Percentiles rank a stretch among this genome's conserved stretches.
phyloP scores from a whole-genome alignment of 495 filamentous ascomycete genomes.

The Bacidia rubella region DNA sequence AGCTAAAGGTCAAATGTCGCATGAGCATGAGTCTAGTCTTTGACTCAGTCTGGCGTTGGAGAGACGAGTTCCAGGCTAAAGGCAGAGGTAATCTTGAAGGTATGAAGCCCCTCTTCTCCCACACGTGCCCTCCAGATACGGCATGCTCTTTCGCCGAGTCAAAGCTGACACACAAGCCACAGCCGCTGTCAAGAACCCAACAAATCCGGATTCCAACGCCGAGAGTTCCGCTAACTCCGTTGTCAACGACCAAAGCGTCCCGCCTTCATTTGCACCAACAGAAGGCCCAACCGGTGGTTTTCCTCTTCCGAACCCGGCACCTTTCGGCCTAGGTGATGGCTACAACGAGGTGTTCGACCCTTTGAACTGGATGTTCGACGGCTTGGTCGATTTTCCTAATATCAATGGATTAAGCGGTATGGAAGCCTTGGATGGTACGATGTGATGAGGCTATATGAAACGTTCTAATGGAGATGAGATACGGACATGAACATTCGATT shows the following conservation, averaged over 20 bases:
- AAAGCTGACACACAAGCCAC: too few species aligned
- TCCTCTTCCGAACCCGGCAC: background rate
- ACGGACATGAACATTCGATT: too few species aligned
- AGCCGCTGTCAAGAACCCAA: conserved; percentile 73
- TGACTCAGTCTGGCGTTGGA: conserved; percentile 88
- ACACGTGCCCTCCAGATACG: conserved; percentile 10
- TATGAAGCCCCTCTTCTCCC: conserved; percentile 23
- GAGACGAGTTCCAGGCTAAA: conserved; percentile 71
- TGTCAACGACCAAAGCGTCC: conserved; percentile 36
- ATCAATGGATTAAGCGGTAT: conserved; percentile 3
- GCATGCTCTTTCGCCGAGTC: conserved; percentile 4
- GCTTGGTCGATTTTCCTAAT: conserved; percentile 68
- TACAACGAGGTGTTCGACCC: conserved; percentile 81
- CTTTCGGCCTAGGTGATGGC: background rate
- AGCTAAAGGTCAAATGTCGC: conserved; percentile 74
- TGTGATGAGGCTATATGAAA: background rate
- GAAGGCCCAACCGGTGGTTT: conserved; percentile 1
- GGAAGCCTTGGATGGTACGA: conserved; percentile 12
- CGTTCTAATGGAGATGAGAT: background rate
- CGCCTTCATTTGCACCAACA: conserved; percentile 24
- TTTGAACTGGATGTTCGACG: conserved; percentile 81
- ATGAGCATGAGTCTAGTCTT: conserved; percentile 91
- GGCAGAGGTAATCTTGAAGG: conserved; percentile 67
- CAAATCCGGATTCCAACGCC: conserved; percentile 66
- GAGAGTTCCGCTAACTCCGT: conserved; percentile 53